phyloP scores from a whole-genome alignment of 768 basidiomycete species.

The Gloeostereum incarnatum region DNA sequence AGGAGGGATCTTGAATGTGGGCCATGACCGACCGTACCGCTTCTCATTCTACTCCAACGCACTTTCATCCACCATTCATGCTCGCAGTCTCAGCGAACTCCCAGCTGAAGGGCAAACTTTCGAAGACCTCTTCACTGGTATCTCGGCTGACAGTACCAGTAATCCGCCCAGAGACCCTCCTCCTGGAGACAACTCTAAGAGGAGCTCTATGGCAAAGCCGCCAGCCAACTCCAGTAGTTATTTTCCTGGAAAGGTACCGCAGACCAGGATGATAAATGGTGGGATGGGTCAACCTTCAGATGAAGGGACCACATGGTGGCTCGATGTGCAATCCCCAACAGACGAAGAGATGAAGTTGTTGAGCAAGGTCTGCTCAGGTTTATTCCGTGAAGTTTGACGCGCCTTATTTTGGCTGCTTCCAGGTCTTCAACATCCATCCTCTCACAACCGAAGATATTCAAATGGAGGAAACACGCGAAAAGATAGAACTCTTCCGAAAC shows the following conservation, averaged over 20 bases:
- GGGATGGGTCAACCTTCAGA: conserved; percentile 26
- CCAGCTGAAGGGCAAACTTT: conserved; percentile 92
- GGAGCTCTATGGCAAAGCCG: no score
- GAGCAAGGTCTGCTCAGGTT: conserved; percentile 54
- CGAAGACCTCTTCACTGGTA: conserved; percentile 75
- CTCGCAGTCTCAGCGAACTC: conserved; percentile 84
- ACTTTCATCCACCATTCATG: conserved; percentile 88
- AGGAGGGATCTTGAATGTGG: conserved; percentile 33
- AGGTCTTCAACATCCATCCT: conserved; percentile 97
- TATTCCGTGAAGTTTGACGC: conserved; percentile 2
- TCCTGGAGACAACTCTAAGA: no score
- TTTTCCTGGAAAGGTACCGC: conserved; percentile 13
- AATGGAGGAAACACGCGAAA: conserved; percentile 99
- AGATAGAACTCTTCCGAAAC: conserved; percentile 97
- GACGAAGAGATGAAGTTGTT: conserved; percentile 99
- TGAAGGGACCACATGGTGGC: conserved; percentile 91
- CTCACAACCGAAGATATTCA: conserved; percentile 98
- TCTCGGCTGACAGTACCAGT: conserved; percentile 15
- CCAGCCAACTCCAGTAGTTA: no score
- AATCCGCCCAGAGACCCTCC: no score
- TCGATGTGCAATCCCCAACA: conserved; percentile 88
- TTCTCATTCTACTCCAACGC: conserved; percentile 98
- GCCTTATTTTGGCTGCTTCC: conserved; percentile 5
- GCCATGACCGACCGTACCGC: conserved; percentile 86
- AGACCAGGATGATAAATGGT: not conserved